Evolutionary conservation across 306 rosid genomes (phyloP), one percentile per base, ranked within the genome.

Genomic region (Nissolia schottii): DNA sequence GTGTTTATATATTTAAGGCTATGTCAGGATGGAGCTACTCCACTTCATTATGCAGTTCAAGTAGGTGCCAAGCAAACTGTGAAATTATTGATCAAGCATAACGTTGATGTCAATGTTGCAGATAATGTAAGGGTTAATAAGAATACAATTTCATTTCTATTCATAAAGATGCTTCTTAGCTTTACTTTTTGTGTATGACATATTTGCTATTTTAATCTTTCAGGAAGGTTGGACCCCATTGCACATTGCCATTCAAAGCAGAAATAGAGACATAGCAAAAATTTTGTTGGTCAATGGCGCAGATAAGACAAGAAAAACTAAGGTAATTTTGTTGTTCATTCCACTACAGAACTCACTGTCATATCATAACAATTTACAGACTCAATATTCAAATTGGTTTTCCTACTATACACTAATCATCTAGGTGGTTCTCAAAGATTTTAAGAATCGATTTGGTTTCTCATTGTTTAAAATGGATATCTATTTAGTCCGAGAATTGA

Each of bases 141-240:
- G 7, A 22, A 25, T 7, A 13, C 14, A 35, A 61, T 46, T 64
- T 20, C 64, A 40, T 6, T 55, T 77, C 55, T 29, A 50, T 41
- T 34, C 56, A 25, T 41, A 13, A 31, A 16, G 60, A 62, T 28
- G 6, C n/a, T 46, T 19, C 64, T 75, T 45, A 7, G 22, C 31
- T 27, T 67, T 35, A 60, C 9, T 23, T 43, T 6, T 10, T 51
- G 24, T 64, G 6, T 64, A 25, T 13, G 49, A 4, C 67, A n/a
- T 67, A 12, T 48, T 75, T 35, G 23, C 69, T 14, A 54, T 34
- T 20, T 14, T 15, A 28, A 53, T 48, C 37, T 78, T 75, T 51
- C 89, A 94, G 98, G 96, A 86, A 32, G 98, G 94, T 41, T 94
- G 98, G 98, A 91, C 97, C 32, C 91, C 98, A 5, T 89, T 94